These are phyloP conservation scores for Coriolopsis trogii DNA, from an alignment of 1,284 basidiomycete genomes.

Conservation along the genomic window DNA sequence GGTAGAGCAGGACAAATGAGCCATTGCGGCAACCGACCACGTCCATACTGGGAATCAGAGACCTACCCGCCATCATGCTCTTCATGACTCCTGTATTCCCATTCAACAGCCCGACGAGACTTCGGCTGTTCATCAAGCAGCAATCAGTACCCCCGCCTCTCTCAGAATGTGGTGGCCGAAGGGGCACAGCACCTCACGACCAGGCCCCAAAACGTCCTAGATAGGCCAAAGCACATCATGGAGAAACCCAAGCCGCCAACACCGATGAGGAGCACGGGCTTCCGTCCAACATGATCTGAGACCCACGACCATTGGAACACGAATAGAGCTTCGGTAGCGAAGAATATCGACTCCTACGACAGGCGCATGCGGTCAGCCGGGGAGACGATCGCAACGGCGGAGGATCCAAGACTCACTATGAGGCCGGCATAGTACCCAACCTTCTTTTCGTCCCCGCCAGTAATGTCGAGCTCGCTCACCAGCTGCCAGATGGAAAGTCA, in stretches of 20 bases:
- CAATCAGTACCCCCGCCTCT: background rate
- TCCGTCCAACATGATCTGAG: conserved; percentile 62
- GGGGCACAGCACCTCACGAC: conserved; percentile 37
- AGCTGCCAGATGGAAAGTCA: conserved; percentile 40
- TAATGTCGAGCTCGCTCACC: conserved; percentile 54
- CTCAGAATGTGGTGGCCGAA: background rate
- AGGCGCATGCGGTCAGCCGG: background rate
- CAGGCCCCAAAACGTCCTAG: conserved; percentile 45
- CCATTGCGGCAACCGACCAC: conserved; percentile 25
- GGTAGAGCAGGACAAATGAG: conserved; percentile 1
- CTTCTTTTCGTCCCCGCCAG: conserved; percentile 58
- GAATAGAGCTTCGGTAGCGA: conserved; percentile 45
- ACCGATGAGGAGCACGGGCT: conserved; percentile 56
- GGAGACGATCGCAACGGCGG: background rate
- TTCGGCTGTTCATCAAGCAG: conserved; percentile 40
- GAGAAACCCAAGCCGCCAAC: conserved; percentile 53
- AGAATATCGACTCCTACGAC: conserved; percentile 61
- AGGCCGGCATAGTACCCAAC: conserved; percentile 71
- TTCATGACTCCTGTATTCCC: conserved; percentile 60
- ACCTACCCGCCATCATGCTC: conserved; percentile 41
- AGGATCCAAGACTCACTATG: conserved; percentile 40
- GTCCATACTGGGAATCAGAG: background rate
- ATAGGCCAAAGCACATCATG: conserved; percentile 57
- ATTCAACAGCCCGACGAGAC: conserved; percentile 53
- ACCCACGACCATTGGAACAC: conserved; percentile 33